Base-by-base conservation (phyloP, 1,139 yeast genomes). In the Geotrichum australiense region DNA sequence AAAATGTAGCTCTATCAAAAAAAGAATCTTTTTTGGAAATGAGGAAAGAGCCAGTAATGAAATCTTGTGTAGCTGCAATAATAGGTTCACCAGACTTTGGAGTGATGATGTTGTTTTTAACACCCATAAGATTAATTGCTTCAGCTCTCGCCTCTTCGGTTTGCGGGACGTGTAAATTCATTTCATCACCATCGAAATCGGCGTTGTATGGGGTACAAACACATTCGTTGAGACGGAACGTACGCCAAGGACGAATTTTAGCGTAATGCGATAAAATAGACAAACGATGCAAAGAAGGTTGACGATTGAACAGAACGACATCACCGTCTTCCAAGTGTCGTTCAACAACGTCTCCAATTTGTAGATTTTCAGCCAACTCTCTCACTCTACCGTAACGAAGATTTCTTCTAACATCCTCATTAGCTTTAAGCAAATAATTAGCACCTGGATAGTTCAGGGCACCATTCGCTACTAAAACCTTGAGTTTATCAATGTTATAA, bases 191-290 rank as follows among this genome's bases (percentile, higher is more conserved):
- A 64, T 93, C 99, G 59, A 93, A 93, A 74, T 93, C 99, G 32
- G 99, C 99, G 63, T 93, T 93, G 66, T 91, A 93, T 1, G 98
- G 98, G 0, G 98, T 91, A 70, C 99, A 93, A 12, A 91, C 98
- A 81, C 99, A 93, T 64, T 93, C 99, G 59, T 93, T 93, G 54
- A 93, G 73, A 53, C 99, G 73, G 68, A 93, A 85, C 1, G 99
- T 93, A 68, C 98, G 75, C 98, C 98, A 93, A 1, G 98, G 98
- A 54, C 96, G 75, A 54, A 93, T 80, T 58, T 86, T 89, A 36
- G 96, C 99, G 62, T 81, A 87, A 69, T 93, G 99, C 1, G 96
- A 83, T 52, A 93, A 69, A 64, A 93, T 93, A 2, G 97, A 87
- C 43, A 93, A 70, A 61, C 98, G 75, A 64, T 93, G 99, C 61